phyloP scores from a whole-genome alignment of 306 rosid species.

The Malus fusca region DNA sequence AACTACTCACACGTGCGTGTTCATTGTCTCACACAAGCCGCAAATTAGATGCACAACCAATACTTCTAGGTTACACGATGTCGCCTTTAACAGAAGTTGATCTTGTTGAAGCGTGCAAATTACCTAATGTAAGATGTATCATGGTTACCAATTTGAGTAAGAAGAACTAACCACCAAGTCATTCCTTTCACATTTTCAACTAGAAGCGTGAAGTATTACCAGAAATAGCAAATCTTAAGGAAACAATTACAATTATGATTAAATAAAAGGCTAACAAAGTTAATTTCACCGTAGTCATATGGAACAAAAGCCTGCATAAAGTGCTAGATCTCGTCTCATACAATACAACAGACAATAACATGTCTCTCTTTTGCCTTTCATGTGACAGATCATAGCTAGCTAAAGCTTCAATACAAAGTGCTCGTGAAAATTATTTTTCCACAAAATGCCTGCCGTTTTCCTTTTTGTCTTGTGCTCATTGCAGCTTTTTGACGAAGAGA shows the following conservation, averaged over 20 bases:
- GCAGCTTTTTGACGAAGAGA: conserved; percentile 30
- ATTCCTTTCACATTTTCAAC: background rate
- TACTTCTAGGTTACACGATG: too few species aligned
- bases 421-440: conserved; percentile 13
- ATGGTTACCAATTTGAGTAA: background rate
- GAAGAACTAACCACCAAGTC: background rate
- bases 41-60: too few species aligned
- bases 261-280: background rate
- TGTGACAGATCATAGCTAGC: conserved; percentile 24
- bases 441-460: conserved; percentile 33
- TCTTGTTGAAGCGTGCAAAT: too few species aligned
- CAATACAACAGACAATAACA: conserved; percentile 15
- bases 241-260: background rate
- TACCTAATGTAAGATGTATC: background rate
- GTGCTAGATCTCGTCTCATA: conserved; percentile 30
- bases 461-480: conserved; percentile 19
- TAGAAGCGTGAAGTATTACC: background rate
- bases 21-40: too few species aligned
- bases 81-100: too few species aligned
- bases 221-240: background rate
- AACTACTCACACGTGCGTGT: too few species aligned
- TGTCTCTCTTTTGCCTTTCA: conserved; percentile 19
- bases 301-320: conserved; percentile 10
- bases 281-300: background rate
- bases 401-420: conserved; percentile 13